Evolutionary conservation across 306 rosid genomes (phyloP).

Genomic region (Trifolium pratense): DNA sequence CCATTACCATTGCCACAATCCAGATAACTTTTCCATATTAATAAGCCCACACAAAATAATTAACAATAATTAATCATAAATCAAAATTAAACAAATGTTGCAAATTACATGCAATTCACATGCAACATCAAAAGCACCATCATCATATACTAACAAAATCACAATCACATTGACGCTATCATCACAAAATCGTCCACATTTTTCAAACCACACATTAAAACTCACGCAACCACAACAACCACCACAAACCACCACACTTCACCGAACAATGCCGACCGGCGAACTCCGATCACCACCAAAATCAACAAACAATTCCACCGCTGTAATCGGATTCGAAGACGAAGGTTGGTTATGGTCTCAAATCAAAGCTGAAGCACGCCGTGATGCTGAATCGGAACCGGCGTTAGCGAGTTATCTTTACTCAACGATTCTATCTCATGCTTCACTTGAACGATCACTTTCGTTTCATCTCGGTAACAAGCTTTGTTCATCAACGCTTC

Average conservation of each 20-base stretch:
- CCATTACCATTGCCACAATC: not conserved
- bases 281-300: conserved; percentile 49
- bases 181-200: not conserved
- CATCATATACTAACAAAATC: not conserved
- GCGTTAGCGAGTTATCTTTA: conserved; percentile 93
- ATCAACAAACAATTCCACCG: conserved; percentile 28
- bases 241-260: not conserved
- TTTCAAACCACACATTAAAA: not conserved
- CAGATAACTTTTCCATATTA: not conserved
- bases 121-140: not conserved
- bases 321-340: conserved; percentile 33
- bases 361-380: conserved; percentile 86
- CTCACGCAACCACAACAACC: not conserved
- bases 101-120: not conserved
- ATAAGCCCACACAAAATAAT: not conserved
- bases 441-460: conserved; percentile 75
- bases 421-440: conserved; percentile 86
- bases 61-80: not conserved
- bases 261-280: conserved; percentile 63
- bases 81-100: not conserved
- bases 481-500: conserved; percentile 92
- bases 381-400: conserved; percentile 91
- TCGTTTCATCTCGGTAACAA: conserved; percentile 91
- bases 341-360: conserved; percentile 74
- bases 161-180: conserved; percentile 1